These are phyloP conservation scores for Leucosporidium creatinivorum DNA, from an alignment of 768 basidiomycete genomes.

Conservation along the genomic window DNA sequence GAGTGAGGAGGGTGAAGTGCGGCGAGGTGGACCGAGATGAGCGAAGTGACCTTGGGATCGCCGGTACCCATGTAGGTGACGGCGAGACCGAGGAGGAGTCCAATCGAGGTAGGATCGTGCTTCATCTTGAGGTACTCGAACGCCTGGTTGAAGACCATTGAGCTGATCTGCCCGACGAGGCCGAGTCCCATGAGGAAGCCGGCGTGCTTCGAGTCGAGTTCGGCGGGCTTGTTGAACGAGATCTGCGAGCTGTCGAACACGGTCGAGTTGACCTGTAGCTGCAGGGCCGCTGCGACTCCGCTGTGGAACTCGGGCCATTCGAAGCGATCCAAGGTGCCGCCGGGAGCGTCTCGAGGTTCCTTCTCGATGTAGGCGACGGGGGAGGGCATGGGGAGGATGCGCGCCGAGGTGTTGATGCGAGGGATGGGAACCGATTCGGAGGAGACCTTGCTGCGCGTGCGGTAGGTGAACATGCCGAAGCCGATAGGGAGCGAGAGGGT, in stretches of 20 bases:
- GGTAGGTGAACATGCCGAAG: constrained; percentile 84
- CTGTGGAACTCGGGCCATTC: constrained; percentile 98
- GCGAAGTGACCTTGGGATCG: constrained; percentile 79
- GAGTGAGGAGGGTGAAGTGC: constrained; percentile 79
- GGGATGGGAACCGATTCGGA: constrained; percentile 39
- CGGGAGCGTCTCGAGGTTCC: constrained; percentile 19
- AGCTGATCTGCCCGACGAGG: constrained; percentile 78
- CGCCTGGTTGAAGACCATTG: constrained; percentile 75
- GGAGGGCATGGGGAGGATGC: constrained; percentile 37
- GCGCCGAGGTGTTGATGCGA: constrained; percentile 41
- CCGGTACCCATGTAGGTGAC: constrained; percentile 80
- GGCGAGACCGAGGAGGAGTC: constrained; percentile 83
- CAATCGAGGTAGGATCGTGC: constrained; percentile 91
- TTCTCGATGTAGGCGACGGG: constrained; percentile 33
- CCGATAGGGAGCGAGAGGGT: constrained; percentile 87
- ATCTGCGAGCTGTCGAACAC: constrained; percentile 79
- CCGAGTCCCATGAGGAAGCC: constrained; percentile 91
- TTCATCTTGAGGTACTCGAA: constrained; percentile 92
- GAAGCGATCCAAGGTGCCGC: constrained; percentile 48
- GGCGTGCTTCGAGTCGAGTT: constrained; percentile 88
- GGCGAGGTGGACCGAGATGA: constrained; percentile 86
- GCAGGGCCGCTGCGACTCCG: constrained; percentile 84
- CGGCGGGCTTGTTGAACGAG: constrained; percentile 88
- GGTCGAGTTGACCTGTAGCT: constrained; percentile 63
- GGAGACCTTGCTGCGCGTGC: constrained; percentile 65